phyloP scores from a whole-genome alignment of 352 stramenopile genomes.

The Phytopythium sindhum region DNA sequence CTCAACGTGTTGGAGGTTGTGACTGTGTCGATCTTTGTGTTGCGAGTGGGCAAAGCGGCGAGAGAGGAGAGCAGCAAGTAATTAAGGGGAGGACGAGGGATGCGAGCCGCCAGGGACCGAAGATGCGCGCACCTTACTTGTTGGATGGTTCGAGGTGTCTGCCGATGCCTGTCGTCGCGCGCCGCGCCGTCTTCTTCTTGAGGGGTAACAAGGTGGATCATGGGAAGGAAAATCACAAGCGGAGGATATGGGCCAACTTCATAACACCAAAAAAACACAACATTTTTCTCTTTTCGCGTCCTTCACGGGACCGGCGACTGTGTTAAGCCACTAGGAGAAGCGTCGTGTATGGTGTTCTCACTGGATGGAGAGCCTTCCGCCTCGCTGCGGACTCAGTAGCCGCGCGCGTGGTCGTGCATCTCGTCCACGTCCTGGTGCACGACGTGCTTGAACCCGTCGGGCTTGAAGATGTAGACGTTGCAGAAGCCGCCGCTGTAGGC shows the following conservation, averaged over 20 bases:
- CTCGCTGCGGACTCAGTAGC: slow-evolving; percentile 28
- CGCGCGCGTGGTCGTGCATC: slow-evolving; percentile 91
- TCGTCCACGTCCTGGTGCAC: slow-evolving; percentile 98
- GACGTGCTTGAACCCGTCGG: slow-evolving; percentile 96
- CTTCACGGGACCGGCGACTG: not conserved
- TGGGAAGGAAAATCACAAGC: slow-evolving; percentile 9
- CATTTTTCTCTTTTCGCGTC: not conserved
- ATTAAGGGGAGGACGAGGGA: not conserved
- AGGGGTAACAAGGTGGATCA: slow-evolving; percentile 10
- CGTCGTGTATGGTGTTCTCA: not conserved
- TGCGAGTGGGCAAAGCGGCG: not conserved
- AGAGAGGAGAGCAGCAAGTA: not conserved
- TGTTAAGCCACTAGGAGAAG: not conserved
- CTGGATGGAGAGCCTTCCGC: not conserved
- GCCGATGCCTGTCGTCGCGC: not conserved
- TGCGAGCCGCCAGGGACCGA: not conserved
- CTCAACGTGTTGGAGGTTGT: too few species aligned
- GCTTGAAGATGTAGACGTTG: slow-evolving; percentile 97
- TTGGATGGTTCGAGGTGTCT: not conserved
- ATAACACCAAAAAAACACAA: slow-evolving; percentile 7
- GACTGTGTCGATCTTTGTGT: slow-evolving; percentile 3
- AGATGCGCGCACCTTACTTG: not conserved
- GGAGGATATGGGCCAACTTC: slow-evolving; percentile 8
- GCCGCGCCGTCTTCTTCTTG: slow-evolving; percentile 1
- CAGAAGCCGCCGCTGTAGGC: slow-evolving; percentile 97